Base-by-base conservation (phyloP, 805 yeast genomes). In the Nakazawaea anatomiae region DNA sequence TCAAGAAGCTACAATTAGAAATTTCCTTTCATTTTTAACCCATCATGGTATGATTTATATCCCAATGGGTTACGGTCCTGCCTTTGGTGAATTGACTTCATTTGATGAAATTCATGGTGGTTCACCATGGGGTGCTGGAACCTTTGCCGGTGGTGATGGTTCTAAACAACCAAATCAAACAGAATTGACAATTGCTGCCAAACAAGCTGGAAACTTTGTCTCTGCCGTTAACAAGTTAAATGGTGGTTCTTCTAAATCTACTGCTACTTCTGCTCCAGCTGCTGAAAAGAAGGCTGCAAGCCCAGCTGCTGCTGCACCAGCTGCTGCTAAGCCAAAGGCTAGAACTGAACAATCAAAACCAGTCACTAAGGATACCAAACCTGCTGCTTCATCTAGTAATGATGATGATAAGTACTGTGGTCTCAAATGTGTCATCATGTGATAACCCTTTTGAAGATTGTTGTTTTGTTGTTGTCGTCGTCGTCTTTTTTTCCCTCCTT, bases 71-170 rank as follows among this genome's bases (percentile, higher is more conserved):
- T 87, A 82, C 70, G 76, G 74, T 55, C 65, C 72, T 54, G 72
- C 77, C 2, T 83, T 82, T 66, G 74, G 76, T 9, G 75, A 75
- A 57, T 61, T 83, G 56, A 69, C 86, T 43, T 74, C 74, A 67
- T 60, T 83, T 43, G 78, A 75, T 4, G 89, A 86, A 70, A 74
- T 80, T 48, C 95, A 85, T 63, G 96, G 96, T 57, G 88, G 87
- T 52, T 79, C 90, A 28, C 80, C 96, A 44, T 89, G 91, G 89
- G 96, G 96, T 66, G 86, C 96, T 40, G 96, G 96, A 58, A 71
- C 87, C 35, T 72, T 76, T 60, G 90, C 96, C 34, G 88, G 82
- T 45, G 73, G 77, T 46, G 94, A 85, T 63, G 96, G 95, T 47
- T 77, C 87, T 6, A 81, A 94, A 72, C 71, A 72, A 59, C 85